A percentile compares a stretch with the other conserved stretches of the same genome.
These are phyloP conservation scores for Metschnikowia matae DNA, from an alignment of 805 yeast species.

Conservation along the genomic window DNA sequence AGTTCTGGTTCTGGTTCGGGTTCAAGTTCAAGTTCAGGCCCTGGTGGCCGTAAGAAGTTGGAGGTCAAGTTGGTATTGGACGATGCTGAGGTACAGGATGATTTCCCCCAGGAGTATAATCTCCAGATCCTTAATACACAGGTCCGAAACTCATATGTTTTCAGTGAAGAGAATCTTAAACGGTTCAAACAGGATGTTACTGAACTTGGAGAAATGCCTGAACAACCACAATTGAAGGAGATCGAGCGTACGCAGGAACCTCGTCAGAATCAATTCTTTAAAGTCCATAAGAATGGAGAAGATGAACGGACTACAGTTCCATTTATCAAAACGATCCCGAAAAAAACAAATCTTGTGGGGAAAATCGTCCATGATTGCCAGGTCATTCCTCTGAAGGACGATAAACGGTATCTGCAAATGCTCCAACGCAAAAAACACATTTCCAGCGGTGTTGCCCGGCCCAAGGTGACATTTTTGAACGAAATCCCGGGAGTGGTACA, in stretches of 20 bases:
- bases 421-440: constrained; percentile 46
- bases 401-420: constrained; percentile 64
- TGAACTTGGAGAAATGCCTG: constrained; percentile 49
- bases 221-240: constrained; percentile 45
- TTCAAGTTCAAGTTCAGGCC: too few relatives aligned
- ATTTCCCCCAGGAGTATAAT: constrained; percentile 81
- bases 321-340: constrained; percentile 82
- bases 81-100: constrained; percentile 24
- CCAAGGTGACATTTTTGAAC: constrained; percentile 65
- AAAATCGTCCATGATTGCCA: constrained; percentile 91
- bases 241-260: constrained; percentile 19
- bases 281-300: constrained; percentile 30
- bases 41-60: constrained; percentile 21
- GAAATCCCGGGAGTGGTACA: constrained; percentile 86
- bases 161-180: constrained; percentile 69
- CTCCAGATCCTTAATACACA: constrained; percentile 70
- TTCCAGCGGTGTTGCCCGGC: constrained; percentile 46
- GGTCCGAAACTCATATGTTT: constrained; percentile 81
- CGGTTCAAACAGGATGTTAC: constrained; percentile 40
- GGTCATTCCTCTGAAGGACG: constrained; percentile 72
- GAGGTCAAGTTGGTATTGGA: constrained; percentile 57
- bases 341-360: constrained; percentile 80
- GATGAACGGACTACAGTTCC: constrained; percentile 53
- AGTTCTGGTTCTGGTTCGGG: too few relatives aligned
- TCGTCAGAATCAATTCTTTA: constrained; percentile 19